Evolutionary conservation across 2,329 filamentous ascomycete genomes (phyloP).

Genomic region (Magnaporthiopsis poae): DNA sequence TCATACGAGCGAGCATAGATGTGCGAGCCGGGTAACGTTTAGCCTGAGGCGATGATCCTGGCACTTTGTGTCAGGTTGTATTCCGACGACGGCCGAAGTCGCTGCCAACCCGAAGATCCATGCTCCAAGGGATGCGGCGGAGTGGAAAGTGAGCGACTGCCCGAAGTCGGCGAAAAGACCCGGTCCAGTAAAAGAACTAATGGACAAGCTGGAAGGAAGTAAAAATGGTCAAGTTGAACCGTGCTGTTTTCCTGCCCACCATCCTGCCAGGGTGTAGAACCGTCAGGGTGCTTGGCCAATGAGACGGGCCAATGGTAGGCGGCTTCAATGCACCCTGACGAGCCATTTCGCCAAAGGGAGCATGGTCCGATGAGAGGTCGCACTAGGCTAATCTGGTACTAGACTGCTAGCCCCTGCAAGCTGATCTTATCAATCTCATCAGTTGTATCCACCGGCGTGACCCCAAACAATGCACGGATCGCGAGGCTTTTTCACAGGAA

Average conservation of each 20-base stretch:
- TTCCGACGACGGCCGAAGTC: not conserved
- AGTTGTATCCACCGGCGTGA: not conserved
- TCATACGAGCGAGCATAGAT: too few species aligned
- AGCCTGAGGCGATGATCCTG: too few species aligned
- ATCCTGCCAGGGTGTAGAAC: not conserved
- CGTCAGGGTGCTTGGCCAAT: not conserved
- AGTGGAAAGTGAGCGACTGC: not conserved
- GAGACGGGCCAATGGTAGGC: not conserved
- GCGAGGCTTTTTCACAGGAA: not conserved
- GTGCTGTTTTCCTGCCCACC: not conserved
- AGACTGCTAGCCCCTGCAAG: not conserved
- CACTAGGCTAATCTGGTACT: not conserved
- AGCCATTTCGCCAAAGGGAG: not conserved
- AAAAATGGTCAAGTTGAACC: not conserved
- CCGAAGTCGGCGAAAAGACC: not conserved
- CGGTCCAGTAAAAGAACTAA: not conserved
- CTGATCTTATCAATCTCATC: conserved; percentile 21
- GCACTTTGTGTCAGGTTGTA: not conserved
- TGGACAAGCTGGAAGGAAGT: not conserved
- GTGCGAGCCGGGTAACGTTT: too few species aligned
- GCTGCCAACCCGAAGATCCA: not conserved
- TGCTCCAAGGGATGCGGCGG: too few species aligned
- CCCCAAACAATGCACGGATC: not conserved
- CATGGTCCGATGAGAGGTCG: not conserved
- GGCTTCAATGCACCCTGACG: too few species aligned